Conservation (phyloP, 1,284 basidiomycete species). For the Sutorius eximius region DNA sequence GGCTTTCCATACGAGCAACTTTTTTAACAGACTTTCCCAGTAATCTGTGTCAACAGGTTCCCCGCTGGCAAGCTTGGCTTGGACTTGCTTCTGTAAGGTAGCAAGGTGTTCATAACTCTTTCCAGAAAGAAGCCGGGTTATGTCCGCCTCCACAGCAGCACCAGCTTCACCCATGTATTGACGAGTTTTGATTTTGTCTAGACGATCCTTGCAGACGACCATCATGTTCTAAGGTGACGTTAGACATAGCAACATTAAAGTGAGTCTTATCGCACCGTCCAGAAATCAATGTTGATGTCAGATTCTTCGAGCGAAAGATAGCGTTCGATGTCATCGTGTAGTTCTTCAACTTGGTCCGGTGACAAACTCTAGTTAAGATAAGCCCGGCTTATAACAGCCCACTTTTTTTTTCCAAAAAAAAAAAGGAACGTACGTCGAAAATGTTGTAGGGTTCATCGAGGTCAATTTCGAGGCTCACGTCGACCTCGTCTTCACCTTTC, state of each 20-base stretch:
- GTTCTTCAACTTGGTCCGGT: conserved; percentile 85
- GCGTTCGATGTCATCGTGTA: conserved; percentile 92
- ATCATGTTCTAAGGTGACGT: conserved; percentile 77
- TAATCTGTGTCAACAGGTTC: conserved; percentile 98
- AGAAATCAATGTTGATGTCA: conserved; percentile 91
- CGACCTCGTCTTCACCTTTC: conserved; percentile 66
- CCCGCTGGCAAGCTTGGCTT: conserved; percentile 84
- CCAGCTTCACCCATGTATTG: conserved; percentile 63
- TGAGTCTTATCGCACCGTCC: conserved; percentile 69
- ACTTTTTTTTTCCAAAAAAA: not conserved
- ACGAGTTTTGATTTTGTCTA: conserved; percentile 73
- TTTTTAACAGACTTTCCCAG: conserved; percentile 92
- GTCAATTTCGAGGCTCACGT: conserved; percentile 93
- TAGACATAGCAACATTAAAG: conserved; percentile 8
- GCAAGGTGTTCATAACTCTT: conserved; percentile 85
- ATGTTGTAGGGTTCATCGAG: conserved; percentile 98
- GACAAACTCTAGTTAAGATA: conserved; percentile 69
- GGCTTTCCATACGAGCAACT: conserved; percentile 97
- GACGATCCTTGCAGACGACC: conserved; percentile 90
- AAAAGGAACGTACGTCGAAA: conserved; percentile 64
- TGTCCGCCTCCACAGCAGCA: conserved; percentile 79
- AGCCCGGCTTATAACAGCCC: conserved; percentile 12
- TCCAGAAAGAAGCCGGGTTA: conserved; percentile 70
- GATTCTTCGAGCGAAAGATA: conserved; percentile 87
- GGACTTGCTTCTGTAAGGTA: conserved; percentile 83